phyloP scores from a whole-genome alignment of 1,139 yeast genomes.

The Meyerozyma athensensis region DNA sequence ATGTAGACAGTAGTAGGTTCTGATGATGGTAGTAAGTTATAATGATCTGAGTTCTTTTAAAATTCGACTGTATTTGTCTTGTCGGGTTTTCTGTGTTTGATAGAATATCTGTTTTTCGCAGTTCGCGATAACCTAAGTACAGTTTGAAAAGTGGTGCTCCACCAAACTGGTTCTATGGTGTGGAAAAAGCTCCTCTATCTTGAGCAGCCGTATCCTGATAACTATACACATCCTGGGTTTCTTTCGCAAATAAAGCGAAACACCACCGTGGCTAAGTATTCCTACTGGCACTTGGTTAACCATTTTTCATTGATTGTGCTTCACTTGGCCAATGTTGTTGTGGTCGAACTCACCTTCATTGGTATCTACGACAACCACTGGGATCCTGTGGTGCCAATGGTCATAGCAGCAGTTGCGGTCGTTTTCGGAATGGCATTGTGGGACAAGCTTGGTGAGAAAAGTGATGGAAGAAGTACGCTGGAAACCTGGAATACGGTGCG shows the following conservation, averaged over 20 bases:
- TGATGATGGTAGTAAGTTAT: no score
- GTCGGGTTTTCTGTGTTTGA: no score
- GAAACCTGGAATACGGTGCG: background rate
- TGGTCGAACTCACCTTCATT: constrained; percentile 59
- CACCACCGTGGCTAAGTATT: constrained; percentile 65
- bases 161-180: no score
- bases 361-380: constrained; percentile 46
- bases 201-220: constrained; percentile 85
- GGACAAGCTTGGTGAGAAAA: background rate
- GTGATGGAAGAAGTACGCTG: no score
- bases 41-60: no score
- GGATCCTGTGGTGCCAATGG: constrained; percentile 40
- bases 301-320: constrained; percentile 68
- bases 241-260: constrained; percentile 74
- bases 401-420: constrained; percentile 21
- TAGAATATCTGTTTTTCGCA: no score
- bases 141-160: no score
- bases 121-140: no score
- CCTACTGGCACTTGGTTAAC: constrained; percentile 56
- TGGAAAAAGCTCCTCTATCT: constrained; percentile 92
- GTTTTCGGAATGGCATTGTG: constrained; percentile 24
- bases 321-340: constrained; percentile 57
- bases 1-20: no score
- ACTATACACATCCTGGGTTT: constrained; percentile 79
- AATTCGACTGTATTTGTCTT: no score